A percentile compares a stretch with the other conserved stretches of the same genome.
These are phyloP conservation scores for Gymnopilus dilepis DNA, from an alignment of 768 basidiomycete genomes.

Conservation along the genomic window DNA sequence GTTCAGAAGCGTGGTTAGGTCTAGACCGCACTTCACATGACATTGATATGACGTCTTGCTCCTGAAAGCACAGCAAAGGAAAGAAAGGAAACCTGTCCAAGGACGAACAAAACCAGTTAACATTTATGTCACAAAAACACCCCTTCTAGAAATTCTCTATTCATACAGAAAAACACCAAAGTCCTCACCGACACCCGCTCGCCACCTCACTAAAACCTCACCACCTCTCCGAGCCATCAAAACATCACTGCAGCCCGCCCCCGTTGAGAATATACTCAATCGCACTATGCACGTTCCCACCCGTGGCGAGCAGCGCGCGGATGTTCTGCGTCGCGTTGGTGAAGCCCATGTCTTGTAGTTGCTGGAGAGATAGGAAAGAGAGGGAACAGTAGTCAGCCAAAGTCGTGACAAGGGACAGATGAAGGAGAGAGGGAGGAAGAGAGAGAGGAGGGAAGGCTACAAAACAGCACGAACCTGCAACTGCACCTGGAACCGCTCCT, in stretches of 20 bases:
- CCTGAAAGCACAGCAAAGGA: too few relatives aligned
- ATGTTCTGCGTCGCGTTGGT: slow-evolving; percentile 89
- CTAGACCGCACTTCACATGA: too few relatives aligned
- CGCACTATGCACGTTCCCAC: slow-evolving; percentile 90
- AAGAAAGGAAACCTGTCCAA: too few relatives aligned
- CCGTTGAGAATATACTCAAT: slow-evolving; percentile 92
- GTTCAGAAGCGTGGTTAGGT: too few relatives aligned
- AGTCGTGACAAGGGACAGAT: neutral
- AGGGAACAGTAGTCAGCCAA: neutral
- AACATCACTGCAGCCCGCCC: slow-evolving; percentile 58
- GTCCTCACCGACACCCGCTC: too few relatives aligned
- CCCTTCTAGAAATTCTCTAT: too few relatives aligned
- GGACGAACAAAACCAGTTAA: too few relatives aligned
- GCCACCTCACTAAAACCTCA: too few relatives aligned
- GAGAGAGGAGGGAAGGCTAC: neutral
- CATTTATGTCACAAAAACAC: too few relatives aligned
- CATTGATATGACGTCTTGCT: too few relatives aligned
- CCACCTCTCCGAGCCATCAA: too few relatives aligned
- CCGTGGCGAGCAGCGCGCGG: slow-evolving; percentile 87
- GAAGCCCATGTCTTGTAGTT: slow-evolving; percentile 96
- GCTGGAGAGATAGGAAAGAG: slow-evolving; percentile 47
- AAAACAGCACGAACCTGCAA: slow-evolving; percentile 59
- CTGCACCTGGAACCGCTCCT: slow-evolving; percentile 92
- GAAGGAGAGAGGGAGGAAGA: neutral
- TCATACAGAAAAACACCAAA: too few relatives aligned